Base-by-base conservation (phyloP, 192 early-diverging fungal genomes). In the Coemansia interrupta region DNA sequence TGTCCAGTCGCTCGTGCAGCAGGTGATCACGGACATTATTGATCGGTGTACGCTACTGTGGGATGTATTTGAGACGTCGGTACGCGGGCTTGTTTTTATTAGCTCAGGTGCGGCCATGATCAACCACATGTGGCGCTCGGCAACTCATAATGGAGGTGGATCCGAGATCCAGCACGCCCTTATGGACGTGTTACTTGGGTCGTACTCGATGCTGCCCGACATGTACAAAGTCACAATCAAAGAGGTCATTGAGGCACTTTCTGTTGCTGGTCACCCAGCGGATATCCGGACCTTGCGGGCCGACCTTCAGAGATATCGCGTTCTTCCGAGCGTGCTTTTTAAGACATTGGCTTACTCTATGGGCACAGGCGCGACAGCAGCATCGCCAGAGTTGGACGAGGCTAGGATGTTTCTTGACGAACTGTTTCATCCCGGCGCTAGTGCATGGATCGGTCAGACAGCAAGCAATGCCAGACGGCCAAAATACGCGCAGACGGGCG, bases 291-390 rank as follows among this genome's bases (percentile, higher is more conserved):
- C 64, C n/a, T 64, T 67, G 24, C 32, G 50, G 15, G 26, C 29
- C 4, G 73, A 53, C 19, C 60, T 77, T 18, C 68, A 56, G 19
- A 29, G 41, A 18, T 40, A 56, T 22, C 59, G 39, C 4, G 58
- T 64, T 26, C 60, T 77, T 29, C 68, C 73, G 4, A 64, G 73
- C 36, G 68, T 57, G 5, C 57, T 77, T 49, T 67, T 77, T 30
- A 39, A 61, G 17, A 50, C 68, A 30, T 22, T 77, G 9, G 58
- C 60, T 12, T 30, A 47, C 3, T 57, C 28, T 1, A 7, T 50
- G n/a, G n/a, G 46, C 10, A 38, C 48, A 18, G 47, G 26, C 2
- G 19, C 50, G 17, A 9, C 23, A 8, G 60, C 10, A 8, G 32
- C 10, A 8, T 36, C 32, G 32, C 32, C 32, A 36, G 32, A 36